Conservation (phyloP, 495 filamentous ascomycete genomes). For the Penicillium longicatenatum region DNA sequence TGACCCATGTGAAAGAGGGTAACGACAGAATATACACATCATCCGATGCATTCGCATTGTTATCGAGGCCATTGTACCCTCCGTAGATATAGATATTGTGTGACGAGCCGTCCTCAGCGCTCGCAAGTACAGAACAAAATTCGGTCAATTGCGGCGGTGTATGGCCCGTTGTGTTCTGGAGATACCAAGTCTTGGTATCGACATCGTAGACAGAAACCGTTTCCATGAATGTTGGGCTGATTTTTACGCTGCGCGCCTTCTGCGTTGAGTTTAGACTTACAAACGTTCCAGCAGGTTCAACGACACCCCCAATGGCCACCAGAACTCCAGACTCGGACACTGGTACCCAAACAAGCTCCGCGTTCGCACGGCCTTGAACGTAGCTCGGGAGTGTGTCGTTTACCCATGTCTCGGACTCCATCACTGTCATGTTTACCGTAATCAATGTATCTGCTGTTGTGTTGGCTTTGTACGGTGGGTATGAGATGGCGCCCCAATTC, state of each 20-base stretch:
- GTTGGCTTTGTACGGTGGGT: slow-evolving; percentile 25
- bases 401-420: slow-evolving; percentile 51
- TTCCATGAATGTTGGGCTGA: slow-evolving; percentile 62
- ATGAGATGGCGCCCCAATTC: slow-evolving; percentile 48
- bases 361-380: slow-evolving; percentile 58
- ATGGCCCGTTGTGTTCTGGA: slow-evolving; percentile 59
- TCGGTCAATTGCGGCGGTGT: slow-evolving; percentile 54
- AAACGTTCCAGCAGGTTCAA: slow-evolving; percentile 47
- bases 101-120: slow-evolving; percentile 60
- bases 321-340: slow-evolving; percentile 63
- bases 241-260: slow-evolving; percentile 44
- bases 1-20: slow-evolving; percentile 77
- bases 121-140: slow-evolving; percentile 67
- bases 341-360: slow-evolving; percentile 72
- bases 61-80: slow-evolving; percentile 57
- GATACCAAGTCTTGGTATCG: slow-evolving; percentile 50
- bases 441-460: slow-evolving; percentile 51
- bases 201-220: slow-evolving; percentile 73
- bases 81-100: slow-evolving; percentile 79
- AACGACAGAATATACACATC: slow-evolving; percentile 75
- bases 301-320: slow-evolving; percentile 68
- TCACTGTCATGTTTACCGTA: slow-evolving; percentile 58
- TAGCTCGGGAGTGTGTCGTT: slow-evolving; percentile 55
- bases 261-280: slow-evolving; percentile 33
- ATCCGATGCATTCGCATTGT: slow-evolving; percentile 47